Percentiles rank a stretch among this genome's conserved stretches.
phyloP scores from a whole-genome alignment of 169 alveolate genomes.

The Perkinsus olseni region DNA sequence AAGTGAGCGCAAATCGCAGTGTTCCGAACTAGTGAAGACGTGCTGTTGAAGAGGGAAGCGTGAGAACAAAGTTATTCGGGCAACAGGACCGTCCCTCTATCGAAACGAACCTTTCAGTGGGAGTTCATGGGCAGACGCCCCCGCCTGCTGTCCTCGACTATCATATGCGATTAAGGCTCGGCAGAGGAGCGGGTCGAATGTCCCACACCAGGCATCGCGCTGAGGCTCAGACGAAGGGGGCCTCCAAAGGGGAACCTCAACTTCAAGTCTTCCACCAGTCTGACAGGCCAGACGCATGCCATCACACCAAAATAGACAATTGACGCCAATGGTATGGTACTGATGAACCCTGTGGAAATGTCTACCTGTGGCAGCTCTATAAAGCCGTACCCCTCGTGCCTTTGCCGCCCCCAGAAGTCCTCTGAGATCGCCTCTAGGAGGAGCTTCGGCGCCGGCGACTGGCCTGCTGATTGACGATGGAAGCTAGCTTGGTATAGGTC shows the following conservation, averaged over 20 bases:
- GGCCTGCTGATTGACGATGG: not conserved
- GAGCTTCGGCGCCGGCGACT: not conserved
- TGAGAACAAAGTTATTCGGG: too few relatives aligned
- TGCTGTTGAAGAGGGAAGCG: too few relatives aligned
- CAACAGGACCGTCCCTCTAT: too few relatives aligned
- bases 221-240: not conserved
- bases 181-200: not conserved
- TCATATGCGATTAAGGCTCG: not conserved
- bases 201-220: not conserved
- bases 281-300: too few relatives aligned
- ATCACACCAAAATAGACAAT: too few relatives aligned
- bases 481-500: not conserved
- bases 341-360: not conserved
- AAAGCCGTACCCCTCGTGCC: not conserved
- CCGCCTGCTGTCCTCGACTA: not conserved
- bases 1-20: too few relatives aligned
- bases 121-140: not conserved
- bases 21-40: too few relatives aligned
- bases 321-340: not conserved
- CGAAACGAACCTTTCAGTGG: too few relatives aligned
- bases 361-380: not conserved
- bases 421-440: not conserved
- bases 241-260: not conserved
- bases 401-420: not conserved
- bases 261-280: not conserved